Evolutionary conservation across 345 rosid species (phyloP).

Genomic region (Euclidium syriacum): DNA sequence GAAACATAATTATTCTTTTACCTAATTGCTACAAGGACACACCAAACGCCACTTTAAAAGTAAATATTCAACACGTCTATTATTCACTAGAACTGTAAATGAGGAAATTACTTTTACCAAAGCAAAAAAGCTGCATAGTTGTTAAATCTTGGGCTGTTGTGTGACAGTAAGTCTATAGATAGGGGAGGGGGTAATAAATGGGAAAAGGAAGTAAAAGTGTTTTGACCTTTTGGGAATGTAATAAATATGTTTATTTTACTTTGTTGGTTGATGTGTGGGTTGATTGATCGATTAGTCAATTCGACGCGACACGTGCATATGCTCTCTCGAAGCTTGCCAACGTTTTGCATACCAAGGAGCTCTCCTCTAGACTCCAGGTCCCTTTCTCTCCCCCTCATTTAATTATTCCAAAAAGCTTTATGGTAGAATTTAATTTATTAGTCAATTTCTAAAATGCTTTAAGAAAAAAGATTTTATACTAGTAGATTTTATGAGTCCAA

Average conservation of each 20-base stretch:
- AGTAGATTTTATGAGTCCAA: neutral
- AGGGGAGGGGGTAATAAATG: neutral
- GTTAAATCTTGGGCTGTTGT: slow-evolving; percentile 7
- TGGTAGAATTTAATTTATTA: slow-evolving; percentile 9
- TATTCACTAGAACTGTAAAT: slow-evolving; percentile 1
- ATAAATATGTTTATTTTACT: neutral
- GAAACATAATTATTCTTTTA: neutral
- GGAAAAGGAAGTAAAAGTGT: neutral
- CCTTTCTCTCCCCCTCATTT: slow-evolving; percentile 19
- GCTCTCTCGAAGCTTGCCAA: slow-evolving; percentile 99
- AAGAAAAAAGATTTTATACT: neutral
- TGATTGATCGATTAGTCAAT: slow-evolving; percentile 47
- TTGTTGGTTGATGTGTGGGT: neutral
- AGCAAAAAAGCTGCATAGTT: slow-evolving; percentile 16
- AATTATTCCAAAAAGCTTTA: neutral
- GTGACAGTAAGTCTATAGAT: slow-evolving; percentile 22
- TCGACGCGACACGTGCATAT: slow-evolving; percentile 94
- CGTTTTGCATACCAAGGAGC: slow-evolving; percentile 93
- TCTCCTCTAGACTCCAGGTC: slow-evolving; percentile 74
- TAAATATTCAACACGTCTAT: neutral
- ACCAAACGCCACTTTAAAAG: too few relatives aligned
- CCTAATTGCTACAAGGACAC: too few relatives aligned
- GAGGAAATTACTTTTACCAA: neutral
- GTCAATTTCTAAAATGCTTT: neutral
- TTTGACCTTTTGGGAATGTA: slow-evolving; percentile 11